phyloP scores from a whole-genome alignment of 2,329 filamentous ascomycete genomes.

The Exophiala viscosa region DNA sequence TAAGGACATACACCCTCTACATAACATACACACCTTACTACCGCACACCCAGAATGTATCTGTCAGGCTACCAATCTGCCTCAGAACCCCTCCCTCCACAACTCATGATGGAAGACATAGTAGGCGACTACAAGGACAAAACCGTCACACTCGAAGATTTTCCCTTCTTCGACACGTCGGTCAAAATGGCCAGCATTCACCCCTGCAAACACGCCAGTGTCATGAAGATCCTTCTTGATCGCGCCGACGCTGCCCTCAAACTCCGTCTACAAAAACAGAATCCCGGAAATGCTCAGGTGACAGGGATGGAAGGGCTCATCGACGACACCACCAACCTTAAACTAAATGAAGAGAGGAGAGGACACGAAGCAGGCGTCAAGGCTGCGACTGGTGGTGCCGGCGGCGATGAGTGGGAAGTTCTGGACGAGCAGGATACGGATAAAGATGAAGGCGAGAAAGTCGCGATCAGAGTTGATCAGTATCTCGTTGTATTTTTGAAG shows the following conservation, averaged over 20 bases:
- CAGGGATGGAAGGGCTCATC: constrained; percentile 79
- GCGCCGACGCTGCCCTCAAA: constrained; percentile 88
- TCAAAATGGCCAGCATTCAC: constrained; percentile 96
- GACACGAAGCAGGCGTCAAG: constrained; percentile 35
- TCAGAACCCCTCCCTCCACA: constrained; percentile 78
- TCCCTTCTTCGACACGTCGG: constrained; percentile 81
- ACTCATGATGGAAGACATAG: constrained; percentile 94
- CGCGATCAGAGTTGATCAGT: constrained; percentile 50
- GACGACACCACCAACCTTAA: constrained; percentile 66
- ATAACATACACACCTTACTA: constrained; percentile 98
- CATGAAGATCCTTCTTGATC: constrained; percentile 96
- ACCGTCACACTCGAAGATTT: constrained; percentile 98
- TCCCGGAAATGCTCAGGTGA: constrained; percentile 53
- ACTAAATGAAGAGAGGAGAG: constrained; percentile 36
- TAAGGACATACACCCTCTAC: constrained; percentile 95
- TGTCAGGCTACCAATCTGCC: constrained; percentile 79
- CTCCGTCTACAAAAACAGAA: constrained; percentile 78
- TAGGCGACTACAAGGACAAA: constrained; percentile 96
- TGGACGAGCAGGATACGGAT: constrained; percentile 48
- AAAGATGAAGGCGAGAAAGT: constrained; percentile 44
- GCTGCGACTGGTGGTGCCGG: constrained; percentile 40
- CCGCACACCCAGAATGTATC: constrained; percentile 88
- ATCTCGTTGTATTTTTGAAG: constrained; percentile 52
- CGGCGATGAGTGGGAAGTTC: constrained; percentile 63
- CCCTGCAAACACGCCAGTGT: constrained; percentile 96